Evolutionary conservation across 768 basidiomycete genomes (phyloP).

Genomic region (Cystofilobasidium capitatum): DNA sequence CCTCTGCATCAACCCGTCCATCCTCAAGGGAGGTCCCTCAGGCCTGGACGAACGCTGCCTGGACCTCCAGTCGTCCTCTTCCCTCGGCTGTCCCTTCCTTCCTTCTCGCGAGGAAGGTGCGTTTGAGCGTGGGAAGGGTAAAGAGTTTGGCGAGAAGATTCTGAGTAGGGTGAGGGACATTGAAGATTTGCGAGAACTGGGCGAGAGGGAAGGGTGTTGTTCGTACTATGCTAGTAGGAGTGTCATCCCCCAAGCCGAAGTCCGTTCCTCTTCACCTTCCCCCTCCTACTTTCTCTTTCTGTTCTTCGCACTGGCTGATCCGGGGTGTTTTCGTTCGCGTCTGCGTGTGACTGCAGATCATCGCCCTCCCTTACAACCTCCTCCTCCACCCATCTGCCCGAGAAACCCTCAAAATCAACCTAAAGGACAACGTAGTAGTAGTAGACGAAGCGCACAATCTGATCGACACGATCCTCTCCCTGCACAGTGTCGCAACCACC

Average conservation of each 20-base stretch:
- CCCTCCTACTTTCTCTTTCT: background rate
- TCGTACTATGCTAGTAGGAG: constrained; percentile 86
- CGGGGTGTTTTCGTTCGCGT: background rate
- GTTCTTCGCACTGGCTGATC: background rate
- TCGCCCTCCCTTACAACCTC: constrained; percentile 90
- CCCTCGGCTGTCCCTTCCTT: constrained; percentile 55
- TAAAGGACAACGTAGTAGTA: constrained; percentile 63
- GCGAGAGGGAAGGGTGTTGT: constrained; percentile 61
- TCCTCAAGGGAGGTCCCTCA: constrained; percentile 46
- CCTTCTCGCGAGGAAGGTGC: constrained; percentile 53
- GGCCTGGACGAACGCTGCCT: constrained; percentile 84
- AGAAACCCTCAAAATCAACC: constrained; percentile 67
- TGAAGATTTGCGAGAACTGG: constrained; percentile 72
- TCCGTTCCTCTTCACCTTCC: constrained; percentile 36
- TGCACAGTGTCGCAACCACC: constrained; percentile 64
- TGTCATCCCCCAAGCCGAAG: constrained; percentile 85
- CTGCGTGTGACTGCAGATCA: constrained; percentile 39
- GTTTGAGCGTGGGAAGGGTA: constrained; percentile 40
- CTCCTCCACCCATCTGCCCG: constrained; percentile 71
- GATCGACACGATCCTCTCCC: constrained; percentile 76
- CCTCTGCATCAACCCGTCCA: constrained; percentile 78
- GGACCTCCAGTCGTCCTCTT: constrained; percentile 51
- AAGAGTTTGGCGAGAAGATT: constrained; percentile 75
- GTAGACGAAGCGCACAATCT: constrained; percentile 96
- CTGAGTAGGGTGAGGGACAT: constrained; percentile 71